Conservation (phyloP, 352 stramenopile genomes). For the Halophytophthora batemanensis region DNA sequence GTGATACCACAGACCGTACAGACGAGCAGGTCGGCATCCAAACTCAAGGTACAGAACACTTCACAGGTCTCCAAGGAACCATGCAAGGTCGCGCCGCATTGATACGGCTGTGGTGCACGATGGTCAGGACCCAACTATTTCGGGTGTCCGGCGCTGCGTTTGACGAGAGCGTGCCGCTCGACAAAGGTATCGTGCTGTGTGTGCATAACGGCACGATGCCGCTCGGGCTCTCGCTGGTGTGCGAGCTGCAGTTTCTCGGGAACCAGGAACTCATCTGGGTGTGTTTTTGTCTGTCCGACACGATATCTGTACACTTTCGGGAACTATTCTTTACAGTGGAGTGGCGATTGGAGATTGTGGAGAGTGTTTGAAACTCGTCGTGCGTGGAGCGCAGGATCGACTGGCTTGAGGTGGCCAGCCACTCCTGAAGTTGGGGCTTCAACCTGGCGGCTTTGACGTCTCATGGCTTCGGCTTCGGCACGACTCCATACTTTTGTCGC, state of each 20-base stretch:
- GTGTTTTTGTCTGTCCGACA: constrained; percentile 41
- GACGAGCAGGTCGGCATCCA: too few relatives aligned
- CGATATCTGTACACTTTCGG: constrained; percentile 28
- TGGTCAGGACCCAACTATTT: constrained; percentile 10
- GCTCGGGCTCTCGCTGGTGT: constrained; percentile 43
- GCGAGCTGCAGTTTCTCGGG: constrained; percentile 39
- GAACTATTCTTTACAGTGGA: constrained; percentile 29
- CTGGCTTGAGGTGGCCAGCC: constrained; percentile 7
- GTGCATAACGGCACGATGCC: constrained; percentile 38
- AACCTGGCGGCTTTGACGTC: constrained; percentile 54
- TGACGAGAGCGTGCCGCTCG: constrained; percentile 12
- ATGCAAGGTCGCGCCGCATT: too few relatives aligned
- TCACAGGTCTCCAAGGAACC: too few relatives aligned
- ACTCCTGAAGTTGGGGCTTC: constrained; percentile 55
- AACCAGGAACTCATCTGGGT: constrained; percentile 47
- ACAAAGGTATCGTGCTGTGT: constrained; percentile 38
- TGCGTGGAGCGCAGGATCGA: constrained; percentile 3
- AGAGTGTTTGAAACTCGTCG: constrained; percentile 33
- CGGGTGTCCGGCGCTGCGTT: constrained; percentile 7
- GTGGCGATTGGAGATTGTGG: constrained; percentile 34
- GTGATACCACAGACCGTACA: too few relatives aligned
- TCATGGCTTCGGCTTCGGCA: constrained; percentile 26
- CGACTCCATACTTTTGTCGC: constrained; percentile 27
- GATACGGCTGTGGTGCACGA: too few relatives aligned
- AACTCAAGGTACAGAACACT: too few relatives aligned